These are phyloP conservation scores for Cryptomeria japonica DNA, from an alignment of 75 land plant species.

Conservation along the genomic window DNA sequence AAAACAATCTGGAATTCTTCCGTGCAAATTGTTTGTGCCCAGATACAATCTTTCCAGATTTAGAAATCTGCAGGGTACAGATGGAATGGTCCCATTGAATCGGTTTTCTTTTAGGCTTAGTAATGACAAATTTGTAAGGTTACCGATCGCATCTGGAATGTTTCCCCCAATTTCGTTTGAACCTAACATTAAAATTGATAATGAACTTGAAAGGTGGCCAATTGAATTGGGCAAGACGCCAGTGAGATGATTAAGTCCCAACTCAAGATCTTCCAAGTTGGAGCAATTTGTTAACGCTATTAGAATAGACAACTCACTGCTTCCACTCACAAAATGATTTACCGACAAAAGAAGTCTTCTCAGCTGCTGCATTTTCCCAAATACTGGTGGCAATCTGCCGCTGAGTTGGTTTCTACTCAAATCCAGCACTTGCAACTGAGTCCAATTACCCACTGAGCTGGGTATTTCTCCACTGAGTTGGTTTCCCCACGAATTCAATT, in stretches of 20 bases:
- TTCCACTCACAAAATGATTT: background rate
- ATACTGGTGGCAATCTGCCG: too few species aligned
- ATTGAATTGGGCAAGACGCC: too few species aligned
- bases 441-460: too few species aligned
- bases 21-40: background rate
- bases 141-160: background rate
- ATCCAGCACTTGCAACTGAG: too few species aligned
- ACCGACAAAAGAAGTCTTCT: background rate
- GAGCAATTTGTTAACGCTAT: background rate
- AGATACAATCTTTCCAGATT: background rate
- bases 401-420: too few species aligned
- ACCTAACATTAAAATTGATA: too few species aligned
- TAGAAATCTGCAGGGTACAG: background rate
- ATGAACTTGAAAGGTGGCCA: too few species aligned
- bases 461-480: too few species aligned
- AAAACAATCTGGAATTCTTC: background rate
- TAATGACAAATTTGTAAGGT: background rate
- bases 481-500: too few species aligned
- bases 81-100: background rate
- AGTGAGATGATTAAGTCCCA: too few species aligned
- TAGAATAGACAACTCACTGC: background rate
- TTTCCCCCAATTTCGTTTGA: background rate
- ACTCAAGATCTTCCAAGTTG: background rate
- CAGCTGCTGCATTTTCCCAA: too few species aligned
- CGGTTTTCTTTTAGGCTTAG: background rate